Conservation (phyloP, 2,329 filamentous ascomycete genomes). For the Zymoseptoria ardabiliae region DNA sequence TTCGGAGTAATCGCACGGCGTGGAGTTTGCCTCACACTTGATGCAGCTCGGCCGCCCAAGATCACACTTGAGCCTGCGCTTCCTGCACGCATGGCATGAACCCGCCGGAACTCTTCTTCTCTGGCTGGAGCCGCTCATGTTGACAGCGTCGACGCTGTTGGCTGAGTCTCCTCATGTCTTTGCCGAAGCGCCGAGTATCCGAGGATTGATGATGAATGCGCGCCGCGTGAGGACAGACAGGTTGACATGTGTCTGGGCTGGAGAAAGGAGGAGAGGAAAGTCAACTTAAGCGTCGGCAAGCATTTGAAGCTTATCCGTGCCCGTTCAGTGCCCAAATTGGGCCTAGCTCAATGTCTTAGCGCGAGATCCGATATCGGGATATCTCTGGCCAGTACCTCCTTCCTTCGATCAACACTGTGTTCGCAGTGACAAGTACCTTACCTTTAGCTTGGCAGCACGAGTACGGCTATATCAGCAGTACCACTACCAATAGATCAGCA, state of each 20-base stretch:
- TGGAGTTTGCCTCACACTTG: background rate
- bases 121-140: background rate
- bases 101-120: background rate
- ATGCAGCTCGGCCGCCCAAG: constrained; percentile 1
- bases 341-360: background rate
- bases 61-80: constrained; percentile 6
- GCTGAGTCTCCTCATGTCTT: background rate
- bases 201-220: background rate
- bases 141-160: background rate
- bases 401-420: no score
- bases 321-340: background rate
- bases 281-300: background rate
- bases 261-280: background rate
- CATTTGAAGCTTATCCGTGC: background rate
- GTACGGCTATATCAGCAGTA: no score
- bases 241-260: background rate
- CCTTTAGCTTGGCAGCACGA: no score
- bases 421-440: no score
- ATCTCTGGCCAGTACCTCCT: background rate
- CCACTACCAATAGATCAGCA: no score
- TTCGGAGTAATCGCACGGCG: constrained; percentile 2
- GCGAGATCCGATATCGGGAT: background rate
- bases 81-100: constrained; percentile 6
- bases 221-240: background rate
- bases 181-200: background rate